Percentiles rank a stretch among this genome's conserved stretches.
phyloP scores from a whole-genome alignment of 192 early-diverging fungal genomes.

The Linnemannia exigua region DNA sequence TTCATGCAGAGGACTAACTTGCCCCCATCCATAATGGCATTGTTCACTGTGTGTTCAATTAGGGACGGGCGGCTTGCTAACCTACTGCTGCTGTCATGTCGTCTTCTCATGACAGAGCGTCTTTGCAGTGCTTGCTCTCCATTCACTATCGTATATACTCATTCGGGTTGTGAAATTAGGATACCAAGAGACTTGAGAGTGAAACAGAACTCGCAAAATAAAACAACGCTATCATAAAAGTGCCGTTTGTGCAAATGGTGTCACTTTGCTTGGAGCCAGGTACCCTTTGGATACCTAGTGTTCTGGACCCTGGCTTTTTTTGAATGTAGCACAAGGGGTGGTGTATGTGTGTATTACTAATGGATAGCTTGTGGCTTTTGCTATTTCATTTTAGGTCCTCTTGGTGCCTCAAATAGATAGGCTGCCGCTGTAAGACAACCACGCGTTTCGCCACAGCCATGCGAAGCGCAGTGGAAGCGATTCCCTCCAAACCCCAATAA shows the following conservation, averaged over 20 bases:
- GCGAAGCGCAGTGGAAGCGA: neutral
- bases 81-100: no score
- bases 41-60: no score
- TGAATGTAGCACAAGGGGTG: neutral
- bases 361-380: neutral
- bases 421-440: neutral
- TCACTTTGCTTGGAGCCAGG: neutral
- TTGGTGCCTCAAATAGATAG: neutral
- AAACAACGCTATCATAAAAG: neutral
- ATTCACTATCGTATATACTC: no score
- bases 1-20: no score
- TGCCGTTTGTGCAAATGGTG: neutral
- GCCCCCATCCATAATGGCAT: no score
- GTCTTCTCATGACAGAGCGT: no score
- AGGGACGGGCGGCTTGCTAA: no score
- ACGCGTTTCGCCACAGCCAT: neutral
- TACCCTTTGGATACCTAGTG: neutral
- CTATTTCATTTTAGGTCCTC: no score
- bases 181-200: neutral
- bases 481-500: neutral
- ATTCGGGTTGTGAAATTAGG: neutral
- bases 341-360: neutral
- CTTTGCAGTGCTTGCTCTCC: no score
- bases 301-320: neutral
- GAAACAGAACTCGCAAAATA: slow-evolving; percentile 1